These are phyloP conservation scores for Ceratocystis variospora DNA, from an alignment of 2,329 filamentous ascomycete species.

Conservation along the genomic window DNA sequence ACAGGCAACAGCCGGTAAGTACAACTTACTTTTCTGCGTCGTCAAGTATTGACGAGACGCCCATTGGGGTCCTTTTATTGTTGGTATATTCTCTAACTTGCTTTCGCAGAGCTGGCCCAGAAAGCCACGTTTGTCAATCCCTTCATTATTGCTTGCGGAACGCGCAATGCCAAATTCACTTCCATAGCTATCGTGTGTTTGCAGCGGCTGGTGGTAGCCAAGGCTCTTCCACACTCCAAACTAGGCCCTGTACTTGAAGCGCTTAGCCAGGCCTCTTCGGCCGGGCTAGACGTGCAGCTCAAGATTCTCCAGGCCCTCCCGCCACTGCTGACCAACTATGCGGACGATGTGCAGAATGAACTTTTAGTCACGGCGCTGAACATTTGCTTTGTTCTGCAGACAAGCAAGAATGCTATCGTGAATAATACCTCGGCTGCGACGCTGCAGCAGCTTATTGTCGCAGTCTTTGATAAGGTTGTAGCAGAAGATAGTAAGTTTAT, in stretches of 20 bases:
- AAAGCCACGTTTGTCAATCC: constrained; percentile 77
- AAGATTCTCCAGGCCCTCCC: constrained; percentile 91
- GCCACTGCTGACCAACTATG: constrained; percentile 80
- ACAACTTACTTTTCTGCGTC: background rate
- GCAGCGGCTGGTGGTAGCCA: constrained; percentile 72
- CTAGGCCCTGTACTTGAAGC: constrained; percentile 80
- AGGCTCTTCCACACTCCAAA: constrained; percentile 63
- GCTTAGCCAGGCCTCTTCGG: constrained; percentile 69
- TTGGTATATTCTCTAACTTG: background rate
- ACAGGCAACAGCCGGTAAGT: constrained; percentile 54
- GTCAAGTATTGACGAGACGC: background rate
- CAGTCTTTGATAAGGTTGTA: constrained; percentile 83
- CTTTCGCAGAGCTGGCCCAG: constrained; percentile 58
- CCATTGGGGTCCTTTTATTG: background rate
- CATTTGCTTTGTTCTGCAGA: constrained; percentile 82
- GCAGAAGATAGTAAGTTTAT: constrained; percentile 56
- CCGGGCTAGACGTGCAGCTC: constrained; percentile 76
- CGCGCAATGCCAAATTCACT: constrained; percentile 81
- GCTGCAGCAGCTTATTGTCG: constrained; percentile 80
- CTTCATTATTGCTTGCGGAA: constrained; percentile 83
- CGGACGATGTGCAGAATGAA: constrained; percentile 64
- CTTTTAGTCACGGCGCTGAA: constrained; percentile 71
- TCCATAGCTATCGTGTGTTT: constrained; percentile 77
- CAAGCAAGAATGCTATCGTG: constrained; percentile 82
- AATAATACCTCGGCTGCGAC: constrained; percentile 96